phyloP scores from a whole-genome alignment of 345 rosid species.

The Eucalyptus sp. region DNA sequence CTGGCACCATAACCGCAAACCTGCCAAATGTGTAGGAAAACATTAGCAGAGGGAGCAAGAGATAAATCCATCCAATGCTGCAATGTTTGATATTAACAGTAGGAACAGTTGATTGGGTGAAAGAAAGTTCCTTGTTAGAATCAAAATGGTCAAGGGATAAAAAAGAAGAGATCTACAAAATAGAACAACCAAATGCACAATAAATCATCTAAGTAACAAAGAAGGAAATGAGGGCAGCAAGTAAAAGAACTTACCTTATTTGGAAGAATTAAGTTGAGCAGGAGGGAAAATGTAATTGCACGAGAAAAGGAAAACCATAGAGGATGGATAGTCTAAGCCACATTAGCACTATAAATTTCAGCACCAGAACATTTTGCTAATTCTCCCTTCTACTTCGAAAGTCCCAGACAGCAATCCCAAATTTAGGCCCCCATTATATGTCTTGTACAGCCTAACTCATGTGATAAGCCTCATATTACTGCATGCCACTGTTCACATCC shows the following conservation, averaged over 20 bases:
- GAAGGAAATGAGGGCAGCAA: not conserved
- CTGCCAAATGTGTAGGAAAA: constrained; percentile 8
- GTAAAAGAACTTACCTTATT: not conserved
- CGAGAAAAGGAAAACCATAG: not conserved
- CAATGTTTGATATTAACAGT: not conserved
- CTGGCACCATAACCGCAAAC: constrained; percentile 85
- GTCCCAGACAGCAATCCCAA: not conserved
- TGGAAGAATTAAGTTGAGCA: not conserved
- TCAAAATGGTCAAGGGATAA: not conserved
- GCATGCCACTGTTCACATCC: not conserved
- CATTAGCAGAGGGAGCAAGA: not conserved
- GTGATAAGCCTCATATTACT: not conserved
- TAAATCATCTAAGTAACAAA: not conserved
- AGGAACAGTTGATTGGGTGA: not conserved
- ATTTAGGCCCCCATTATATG: not conserved
- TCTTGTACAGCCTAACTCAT: not conserved
- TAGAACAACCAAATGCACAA: not conserved
- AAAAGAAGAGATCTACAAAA: not conserved
- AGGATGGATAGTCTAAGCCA: not conserved
- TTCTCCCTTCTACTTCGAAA: not conserved
- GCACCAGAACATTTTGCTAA: not conserved
- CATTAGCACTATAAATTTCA: not conserved
- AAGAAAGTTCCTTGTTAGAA: not conserved
- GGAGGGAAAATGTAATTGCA: not conserved
- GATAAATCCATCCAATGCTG: not conserved